Base-by-base conservation (phyloP, 371 early-diverging fungal species). In the Mortierella sp. region DNA sequence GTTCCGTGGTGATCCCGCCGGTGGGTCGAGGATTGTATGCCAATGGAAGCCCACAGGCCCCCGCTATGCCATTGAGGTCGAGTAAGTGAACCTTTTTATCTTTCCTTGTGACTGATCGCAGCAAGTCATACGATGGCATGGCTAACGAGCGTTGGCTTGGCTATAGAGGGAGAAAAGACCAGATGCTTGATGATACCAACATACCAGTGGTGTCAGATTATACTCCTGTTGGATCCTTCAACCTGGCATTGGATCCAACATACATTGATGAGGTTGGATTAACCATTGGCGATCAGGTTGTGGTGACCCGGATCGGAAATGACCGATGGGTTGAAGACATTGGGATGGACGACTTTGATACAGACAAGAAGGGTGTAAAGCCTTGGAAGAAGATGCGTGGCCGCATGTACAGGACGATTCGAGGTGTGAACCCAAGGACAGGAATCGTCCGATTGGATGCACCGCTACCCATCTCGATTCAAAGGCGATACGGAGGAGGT, bases 261-360 rank as follows among this genome's bases (percentile, higher is more conserved):
- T 68, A 54, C 46, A 29, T 76, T 31, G 45, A 59, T 1, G 57
- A 53, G 2, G 22, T 61, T 0, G 50, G 40, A 8, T 28, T 68
- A 17, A 34, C 45, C 0, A 62, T 74, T 0, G 85, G 85, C 17
- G 82, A 85, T 51, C 60, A 66, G 12, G 73, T 85, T 17, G 54
- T 82, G 13, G 67, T 85, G 12, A 80, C 60, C 17, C 73, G 81
- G 0, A 39, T 65, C 0, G 82, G 81, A 34, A 85, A 85, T 54
- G 74, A 74, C 3, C 67, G 69, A 14, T 85, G 82, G 81, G 50
- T 85, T 34, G 52, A 79, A 17, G 73, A 74, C 14, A 69, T 85
- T 55, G 83, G 82, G 22, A 85, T 85, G 85, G 80, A 85, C 48
- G 71, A 79, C 46, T 82, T 85, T 46, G 67, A 69, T 44, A 61